These are phyloP conservation scores for Nicotiana sylvestris DNA, from an alignment of 257 asterid species.

Conservation along the genomic window DNA sequence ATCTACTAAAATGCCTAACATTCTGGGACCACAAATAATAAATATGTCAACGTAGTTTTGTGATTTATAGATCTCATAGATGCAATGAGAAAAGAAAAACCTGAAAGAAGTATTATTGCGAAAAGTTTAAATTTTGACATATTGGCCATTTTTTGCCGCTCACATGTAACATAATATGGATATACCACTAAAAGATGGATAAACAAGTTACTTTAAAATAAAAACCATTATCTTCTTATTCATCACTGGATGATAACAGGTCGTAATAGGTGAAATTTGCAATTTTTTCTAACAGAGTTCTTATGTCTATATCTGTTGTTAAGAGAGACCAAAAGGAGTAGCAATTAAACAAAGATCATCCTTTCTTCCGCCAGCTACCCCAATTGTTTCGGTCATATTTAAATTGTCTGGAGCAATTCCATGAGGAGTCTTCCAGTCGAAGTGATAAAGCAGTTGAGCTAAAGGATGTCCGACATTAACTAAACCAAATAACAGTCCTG, in stretches of 20 bases:
- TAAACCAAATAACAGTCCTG: constrained; percentile 19
- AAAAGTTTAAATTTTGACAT: too few species aligned
- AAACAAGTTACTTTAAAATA: too few species aligned
- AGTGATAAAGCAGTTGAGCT: neutral
- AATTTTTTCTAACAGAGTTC: neutral
- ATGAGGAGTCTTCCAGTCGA: constrained; percentile 18
- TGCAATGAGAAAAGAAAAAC: too few species aligned
- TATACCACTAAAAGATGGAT: too few species aligned
- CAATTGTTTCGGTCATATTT: neutral
- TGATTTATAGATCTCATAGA: too few species aligned
- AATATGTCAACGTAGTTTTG: too few species aligned
- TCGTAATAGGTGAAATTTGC: neutral
- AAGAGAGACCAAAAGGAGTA: neutral
- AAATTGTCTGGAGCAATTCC: constrained; percentile 3
- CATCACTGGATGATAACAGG: neutral
- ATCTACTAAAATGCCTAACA: too few species aligned
- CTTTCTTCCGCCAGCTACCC: neutral
- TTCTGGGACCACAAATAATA: too few species aligned
- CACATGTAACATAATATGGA: too few species aligned
- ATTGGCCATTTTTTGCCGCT: too few species aligned
- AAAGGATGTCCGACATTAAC: constrained; percentile 15
- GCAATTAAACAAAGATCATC: neutral
- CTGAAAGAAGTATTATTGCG: too few species aligned
- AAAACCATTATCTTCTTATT: neutral
- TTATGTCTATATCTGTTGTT: neutral